Conservation (phyloP, 2,329 filamentous ascomycete species). For the Zopfia rhizophila region DNA sequence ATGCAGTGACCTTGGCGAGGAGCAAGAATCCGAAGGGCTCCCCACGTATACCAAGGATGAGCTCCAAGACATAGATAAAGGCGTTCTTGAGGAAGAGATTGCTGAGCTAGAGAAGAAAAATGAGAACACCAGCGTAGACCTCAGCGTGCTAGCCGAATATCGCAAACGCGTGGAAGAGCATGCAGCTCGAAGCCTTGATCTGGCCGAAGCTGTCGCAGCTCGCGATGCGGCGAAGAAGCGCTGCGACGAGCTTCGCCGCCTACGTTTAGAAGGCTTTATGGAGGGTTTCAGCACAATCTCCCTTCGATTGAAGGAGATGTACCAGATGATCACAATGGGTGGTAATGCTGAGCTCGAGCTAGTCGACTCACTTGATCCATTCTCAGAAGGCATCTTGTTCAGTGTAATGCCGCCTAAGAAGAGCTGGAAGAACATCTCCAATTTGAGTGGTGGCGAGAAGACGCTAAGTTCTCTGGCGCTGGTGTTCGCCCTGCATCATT, state of each 20-base stretch:
- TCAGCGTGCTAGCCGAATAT: constrained; percentile 89
- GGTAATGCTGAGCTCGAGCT: constrained; percentile 97
- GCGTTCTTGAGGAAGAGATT: constrained; percentile 71
- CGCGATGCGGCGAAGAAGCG: constrained; percentile 91
- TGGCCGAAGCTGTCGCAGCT: constrained; percentile 78
- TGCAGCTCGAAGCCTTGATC: constrained; percentile 81
- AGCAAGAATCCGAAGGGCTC: constrained; percentile 62
- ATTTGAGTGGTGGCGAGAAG: constrained; percentile 96
- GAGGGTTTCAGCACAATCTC: constrained; percentile 96
- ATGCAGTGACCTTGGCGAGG: constrained; percentile 63
- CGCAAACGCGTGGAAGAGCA: constrained; percentile 87
- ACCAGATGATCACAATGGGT: constrained; percentile 99
- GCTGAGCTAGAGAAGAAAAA: constrained; percentile 77
- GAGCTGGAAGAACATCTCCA: constrained; percentile 99
- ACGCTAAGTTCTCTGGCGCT: constrained; percentile 91
- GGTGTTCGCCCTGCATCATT: constrained; percentile 98
- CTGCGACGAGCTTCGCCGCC: constrained; percentile 88
- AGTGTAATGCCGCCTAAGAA: constrained; percentile 99
- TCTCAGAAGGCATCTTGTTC: constrained; percentile 96
- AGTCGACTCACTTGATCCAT: constrained; percentile 94
- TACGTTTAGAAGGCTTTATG: constrained; percentile 97
- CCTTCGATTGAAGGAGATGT: constrained; percentile 97
- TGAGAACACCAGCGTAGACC: constrained; percentile 86
- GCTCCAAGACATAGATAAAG: constrained; percentile 71
- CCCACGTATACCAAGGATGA: constrained; percentile 82